Percentiles rank a stretch among this genome's conserved stretches.
Conservation (phyloP, 1,139 yeast genomes). For the Pichia sp. region DNA sequence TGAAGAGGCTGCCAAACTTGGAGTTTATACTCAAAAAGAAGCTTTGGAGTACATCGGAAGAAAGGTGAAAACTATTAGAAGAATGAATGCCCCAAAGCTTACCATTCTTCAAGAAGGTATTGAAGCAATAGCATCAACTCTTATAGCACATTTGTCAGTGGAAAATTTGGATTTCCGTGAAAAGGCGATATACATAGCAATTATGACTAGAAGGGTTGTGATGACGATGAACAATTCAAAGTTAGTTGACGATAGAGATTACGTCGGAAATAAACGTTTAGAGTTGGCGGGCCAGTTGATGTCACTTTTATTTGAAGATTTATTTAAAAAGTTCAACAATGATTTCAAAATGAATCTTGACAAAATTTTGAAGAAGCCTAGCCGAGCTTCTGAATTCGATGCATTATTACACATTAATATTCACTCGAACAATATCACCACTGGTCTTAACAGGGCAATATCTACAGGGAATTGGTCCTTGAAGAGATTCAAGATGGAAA, state of each 20-base stretch:
- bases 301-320: constrained; percentile 91
- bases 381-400: constrained; percentile 92
- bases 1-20: constrained; percentile 87
- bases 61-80: constrained; percentile 86
- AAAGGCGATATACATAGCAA: constrained; percentile 89
- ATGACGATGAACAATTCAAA: constrained; percentile 94
- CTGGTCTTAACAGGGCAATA: constrained; percentile 92
- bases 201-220: constrained; percentile 93
- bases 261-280: constrained; percentile 95
- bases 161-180: constrained; percentile 81
- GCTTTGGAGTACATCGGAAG: constrained; percentile 89
- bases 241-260: constrained; percentile 96
- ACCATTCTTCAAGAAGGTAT: constrained; percentile 88
- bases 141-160: constrained; percentile 91
- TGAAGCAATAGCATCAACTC: constrained; percentile 94
- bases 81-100: constrained; percentile 78
- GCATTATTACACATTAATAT: constrained; percentile 84
- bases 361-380: constrained; percentile 87
- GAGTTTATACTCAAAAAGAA: constrained; percentile 87
- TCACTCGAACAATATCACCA: constrained; percentile 88
- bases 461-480: constrained; percentile 99
- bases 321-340: constrained; percentile 89
- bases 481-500: constrained; percentile 98
- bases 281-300: constrained; percentile 97
- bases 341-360: constrained; percentile 94